A percentile compares a stretch with the other conserved stretches of the same genome.
These are phyloP conservation scores for Rubus parviflorus DNA, from an alignment of 306 rosid species.

Conservation along the genomic window DNA sequence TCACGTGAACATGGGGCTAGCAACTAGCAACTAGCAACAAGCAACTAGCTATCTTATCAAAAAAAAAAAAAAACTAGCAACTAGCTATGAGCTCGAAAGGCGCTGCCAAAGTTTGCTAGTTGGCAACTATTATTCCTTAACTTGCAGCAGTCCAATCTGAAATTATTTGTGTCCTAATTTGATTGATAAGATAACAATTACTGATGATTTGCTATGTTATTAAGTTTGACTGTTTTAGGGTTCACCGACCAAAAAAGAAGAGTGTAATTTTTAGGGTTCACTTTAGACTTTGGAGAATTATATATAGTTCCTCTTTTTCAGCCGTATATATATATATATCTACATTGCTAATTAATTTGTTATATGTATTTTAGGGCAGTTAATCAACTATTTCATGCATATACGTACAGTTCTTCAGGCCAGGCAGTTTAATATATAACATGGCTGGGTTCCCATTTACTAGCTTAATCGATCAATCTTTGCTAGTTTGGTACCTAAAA, in stretches of 20 bases:
- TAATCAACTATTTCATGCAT: neutral
- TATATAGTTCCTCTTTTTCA: too few relatives aligned
- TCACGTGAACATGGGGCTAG: slow-evolving; percentile 84
- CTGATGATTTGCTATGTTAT: neutral
- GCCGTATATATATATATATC: too few relatives aligned
- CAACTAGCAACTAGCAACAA: neutral
- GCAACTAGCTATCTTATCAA: too few relatives aligned
- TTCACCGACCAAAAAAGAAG: neutral
- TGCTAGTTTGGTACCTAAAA: neutral
- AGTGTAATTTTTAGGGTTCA: too few relatives aligned
- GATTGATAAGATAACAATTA: neutral
- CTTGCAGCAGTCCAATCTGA: neutral
- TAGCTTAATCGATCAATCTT: neutral
- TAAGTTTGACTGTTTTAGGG: neutral
- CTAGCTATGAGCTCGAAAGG: slow-evolving; percentile 29
- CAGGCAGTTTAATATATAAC: neutral
- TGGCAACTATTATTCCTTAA: slow-evolving; percentile 34
- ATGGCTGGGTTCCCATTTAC: neutral
- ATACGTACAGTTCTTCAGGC: neutral
- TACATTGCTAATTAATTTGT: too few relatives aligned
- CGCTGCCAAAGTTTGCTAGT: slow-evolving; percentile 61
- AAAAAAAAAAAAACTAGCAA: slow-evolving; percentile 2
- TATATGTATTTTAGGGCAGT: neutral
- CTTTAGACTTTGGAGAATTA: too few relatives aligned
- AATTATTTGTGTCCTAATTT: neutral